Base-by-base conservation (phyloP, 2,329 filamentous ascomycete species). In the Talaromyces pinophilus region DNA sequence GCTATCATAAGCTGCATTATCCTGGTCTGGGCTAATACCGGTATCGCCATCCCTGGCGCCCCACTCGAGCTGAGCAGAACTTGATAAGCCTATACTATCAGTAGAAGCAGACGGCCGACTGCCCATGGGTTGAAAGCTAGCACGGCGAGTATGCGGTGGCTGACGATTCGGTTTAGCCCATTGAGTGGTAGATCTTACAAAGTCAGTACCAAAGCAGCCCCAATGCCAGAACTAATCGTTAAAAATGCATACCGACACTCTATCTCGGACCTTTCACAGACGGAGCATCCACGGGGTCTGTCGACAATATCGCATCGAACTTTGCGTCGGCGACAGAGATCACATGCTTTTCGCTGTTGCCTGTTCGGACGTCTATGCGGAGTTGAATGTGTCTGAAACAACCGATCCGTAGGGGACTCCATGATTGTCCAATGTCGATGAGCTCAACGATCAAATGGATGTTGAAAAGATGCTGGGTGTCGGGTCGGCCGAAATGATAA, bases 261-360 rank as follows among this genome's bases (percentile, higher is more conserved):
- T 19, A 22, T 15, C n/a, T 57, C 33, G 30, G 52, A 57, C 33
- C 33, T 57, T 35, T 57, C 52, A 19, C 52, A 57, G 30, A 38
- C 52, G 30, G 52, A 57, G n/a, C 52, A 57, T 38, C 52, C 52
- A 38, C 52, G n/a, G 30, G 52, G n/a, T 57, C n/a, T 57, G 25
- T 38, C 52, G n/a, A 57, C 33, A 22, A 57, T 57, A 22, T 57
- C 52, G n/a, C 52, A 57, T 38, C 52, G 52, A 15, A 57, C 52
- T 11, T 57, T 57, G 8, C 52, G 52, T 3, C 30, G 30, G n/a
- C 52, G 52, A 10, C 52, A 57, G n/a, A 57, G 52, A 38, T 57
- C 52, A 17, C 52, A 57, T 22, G 52, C 52, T 15, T 57, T 57
- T 15, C 52, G 33, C 30, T 38, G 52, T 38, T 57, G 52, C 38